These are phyloP conservation scores for Pseudogymnoascus sp. DNA, from an alignment of 2,329 filamentous ascomycete species.

Conservation along the genomic window DNA sequence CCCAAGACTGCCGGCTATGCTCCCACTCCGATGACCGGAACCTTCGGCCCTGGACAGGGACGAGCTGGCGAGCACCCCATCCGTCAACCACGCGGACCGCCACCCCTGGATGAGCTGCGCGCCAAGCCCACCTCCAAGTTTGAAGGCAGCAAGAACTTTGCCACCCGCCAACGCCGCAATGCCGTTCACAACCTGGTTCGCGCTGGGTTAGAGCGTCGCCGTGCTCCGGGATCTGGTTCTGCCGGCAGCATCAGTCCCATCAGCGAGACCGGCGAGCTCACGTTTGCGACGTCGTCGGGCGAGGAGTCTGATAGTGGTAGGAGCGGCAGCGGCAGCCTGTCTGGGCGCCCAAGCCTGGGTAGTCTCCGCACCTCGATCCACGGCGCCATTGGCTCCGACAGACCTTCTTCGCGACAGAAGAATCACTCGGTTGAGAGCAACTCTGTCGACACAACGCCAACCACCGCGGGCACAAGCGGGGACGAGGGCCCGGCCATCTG, in stretches of 20 bases:
- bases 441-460: conserved; percentile 43
- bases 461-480: conserved; percentile 57
- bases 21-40: conserved; percentile 69
- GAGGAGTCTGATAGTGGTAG: conserved; percentile 63
- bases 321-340: conserved; percentile 72
- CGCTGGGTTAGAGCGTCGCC: conserved; percentile 77
- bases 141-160: conserved; percentile 97
- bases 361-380: conserved; percentile 71
- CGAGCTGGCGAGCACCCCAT: conserved; percentile 91
- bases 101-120: conserved; percentile 81
- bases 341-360: conserved; percentile 57
- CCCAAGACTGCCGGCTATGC: conserved; percentile 78
- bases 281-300: conserved; percentile 59
- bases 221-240: conserved; percentile 58
- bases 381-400: conserved; percentile 80
- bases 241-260: conserved; percentile 79
- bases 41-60: conserved; percentile 85
- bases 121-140: conserved; percentile 85
- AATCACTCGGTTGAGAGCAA: conserved; percentile 46
- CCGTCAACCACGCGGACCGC: conserved; percentile 87
- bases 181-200: conserved; percentile 87
- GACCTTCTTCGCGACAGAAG: conserved; percentile 64
- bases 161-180: conserved; percentile 80
- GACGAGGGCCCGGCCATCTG: conserved; percentile 48
- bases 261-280: conserved; percentile 65